Percentiles rank a stretch among this genome's conserved stretches.
Conservation (phyloP, 768 basidiomycete genomes). For the Scleroderma bovista region DNA sequence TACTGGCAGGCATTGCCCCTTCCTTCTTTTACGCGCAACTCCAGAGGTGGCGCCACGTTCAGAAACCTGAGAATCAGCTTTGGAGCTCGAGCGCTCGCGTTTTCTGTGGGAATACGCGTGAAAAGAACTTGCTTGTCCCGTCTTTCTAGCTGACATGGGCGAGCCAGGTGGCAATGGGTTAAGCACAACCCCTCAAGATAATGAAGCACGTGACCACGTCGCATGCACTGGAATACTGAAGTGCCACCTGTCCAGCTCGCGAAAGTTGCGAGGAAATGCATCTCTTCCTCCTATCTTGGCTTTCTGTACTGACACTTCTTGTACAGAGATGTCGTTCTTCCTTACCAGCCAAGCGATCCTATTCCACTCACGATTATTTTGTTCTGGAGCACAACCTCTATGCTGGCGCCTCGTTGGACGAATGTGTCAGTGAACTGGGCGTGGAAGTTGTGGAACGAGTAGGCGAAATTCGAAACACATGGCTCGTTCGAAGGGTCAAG, state of each 20-base stretch:
- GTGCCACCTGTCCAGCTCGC: not conserved
- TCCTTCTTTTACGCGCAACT: not conserved
- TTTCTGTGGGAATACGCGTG: not conserved
- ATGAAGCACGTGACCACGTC: not conserved
- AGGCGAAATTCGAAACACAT: constrained; percentile 77
- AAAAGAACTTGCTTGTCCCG: constrained; percentile 14
- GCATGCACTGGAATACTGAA: not conserved
- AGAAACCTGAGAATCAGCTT: constrained; percentile 6
- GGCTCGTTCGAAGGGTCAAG: constrained; percentile 68
- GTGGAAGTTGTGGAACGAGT: constrained; percentile 86
- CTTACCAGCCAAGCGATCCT: constrained; percentile 45
- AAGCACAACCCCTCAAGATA: too few species aligned
- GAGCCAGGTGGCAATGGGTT: not conserved
- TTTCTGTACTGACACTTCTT: constrained; percentile 24
- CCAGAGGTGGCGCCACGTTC: not conserved
- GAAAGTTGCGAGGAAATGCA: constrained; percentile 4
- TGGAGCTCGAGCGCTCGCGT: not conserved
- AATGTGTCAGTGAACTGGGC: constrained; percentile 55
- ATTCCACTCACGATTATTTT: constrained; percentile 78
- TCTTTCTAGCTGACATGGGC: constrained; percentile 5
- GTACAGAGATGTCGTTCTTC: constrained; percentile 25
- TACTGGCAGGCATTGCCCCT: not conserved
- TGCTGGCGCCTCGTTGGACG: constrained; percentile 49
- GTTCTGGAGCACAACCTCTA: constrained; percentile 60
- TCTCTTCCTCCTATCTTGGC: constrained; percentile 8